phyloP scores from a whole-genome alignment of 2,329 filamentous ascomycete genomes.

The Sclerotinia borealis region DNA sequence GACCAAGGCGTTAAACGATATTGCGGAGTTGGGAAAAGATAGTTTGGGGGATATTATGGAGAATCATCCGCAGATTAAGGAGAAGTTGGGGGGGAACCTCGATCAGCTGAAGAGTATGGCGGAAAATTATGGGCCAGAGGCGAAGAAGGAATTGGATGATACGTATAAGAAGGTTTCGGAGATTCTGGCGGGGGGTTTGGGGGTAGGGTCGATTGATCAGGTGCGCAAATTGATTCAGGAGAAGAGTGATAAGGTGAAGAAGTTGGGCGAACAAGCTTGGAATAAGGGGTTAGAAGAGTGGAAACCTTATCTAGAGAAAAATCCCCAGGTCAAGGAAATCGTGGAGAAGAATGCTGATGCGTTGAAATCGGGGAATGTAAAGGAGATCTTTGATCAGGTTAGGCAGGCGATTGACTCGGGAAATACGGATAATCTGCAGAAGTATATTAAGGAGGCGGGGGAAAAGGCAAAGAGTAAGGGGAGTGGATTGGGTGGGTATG shows the following conservation, averaged over 20 bases:
- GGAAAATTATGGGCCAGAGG: conserved; percentile 66
- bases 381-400: conserved; percentile 57
- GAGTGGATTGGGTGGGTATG: conserved; percentile 31
- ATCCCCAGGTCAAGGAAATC: conserved; percentile 66
- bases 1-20: conserved; percentile 52
- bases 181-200: conserved; percentile 56
- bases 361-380: conserved; percentile 60
- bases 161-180: conserved; percentile 63
- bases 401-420: conserved; percentile 57
- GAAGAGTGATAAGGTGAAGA: conserved; percentile 60
- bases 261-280: conserved; percentile 67
- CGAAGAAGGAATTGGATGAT: conserved; percentile 68
- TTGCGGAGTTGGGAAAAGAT: conserved; percentile 57
- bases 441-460: conserved; percentile 53
- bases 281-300: conserved; percentile 64
- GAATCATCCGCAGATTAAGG: conserved; percentile 67
- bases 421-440: conserved; percentile 51
- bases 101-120: conserved; percentile 65
- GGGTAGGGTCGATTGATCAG: conserved; percentile 48
- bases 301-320: conserved; percentile 69
- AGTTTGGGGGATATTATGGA: conserved; percentile 59
- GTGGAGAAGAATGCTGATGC: conserved; percentile 64
- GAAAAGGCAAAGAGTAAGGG: conserved; percentile 58
- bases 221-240: conserved; percentile 59
- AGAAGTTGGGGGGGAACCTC: conserved; percentile 62